Evolutionary conservation across 139 green algal species (phyloP), one percentile per base, ranked within the genome.

Genomic region (Dunaliella primolecta): DNA sequence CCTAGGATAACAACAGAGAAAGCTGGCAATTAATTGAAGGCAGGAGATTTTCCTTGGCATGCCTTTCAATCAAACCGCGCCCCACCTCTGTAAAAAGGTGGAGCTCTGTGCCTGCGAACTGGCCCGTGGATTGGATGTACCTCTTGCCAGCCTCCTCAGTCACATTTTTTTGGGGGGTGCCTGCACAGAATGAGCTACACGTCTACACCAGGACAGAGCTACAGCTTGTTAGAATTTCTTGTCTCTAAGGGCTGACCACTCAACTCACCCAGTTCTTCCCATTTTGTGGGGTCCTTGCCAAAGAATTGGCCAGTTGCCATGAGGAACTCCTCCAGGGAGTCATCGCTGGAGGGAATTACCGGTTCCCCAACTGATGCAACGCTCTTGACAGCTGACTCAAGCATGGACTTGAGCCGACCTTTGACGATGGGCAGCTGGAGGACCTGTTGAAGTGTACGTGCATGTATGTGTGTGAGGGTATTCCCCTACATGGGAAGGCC

Each of bases 251-350:
- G n/a, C n/a, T n/a, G n/a, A n/a, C n/a, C n/a, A n/a, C n/a, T n/a
- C n/a, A n/a, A 77, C 88, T 85, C 81, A 91, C 89, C 91, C 75
- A 91, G 80, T 81, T 92, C 81, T 23, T 91, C 88, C 93, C 92
- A 95, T 82, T 93, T 90, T 7, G 78, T 87, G 0, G 92, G 88
- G 84, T 95, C 93, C 80, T 93, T 94, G 24, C 93, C 93, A 87
- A 95, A 94, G 70, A 94, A 90, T 23, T 81, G 84, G 2, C 92
- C 93, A n/a, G 88, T 85, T 29, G 86, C 70, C 24, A 88, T 80
- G 35, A 94, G 82, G 37, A 93, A 92, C 72, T 88, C 34, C 78
- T 95, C 86, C 35, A 95, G 80, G 0, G 85, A 84, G 75, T 93
- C 87, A 55, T 92, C 89, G 34, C 83, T 87, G 25, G 88, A 89